phyloP scores from a whole-genome alignment of 2,329 filamentous ascomycete species.

The Cladosporium phlei region DNA sequence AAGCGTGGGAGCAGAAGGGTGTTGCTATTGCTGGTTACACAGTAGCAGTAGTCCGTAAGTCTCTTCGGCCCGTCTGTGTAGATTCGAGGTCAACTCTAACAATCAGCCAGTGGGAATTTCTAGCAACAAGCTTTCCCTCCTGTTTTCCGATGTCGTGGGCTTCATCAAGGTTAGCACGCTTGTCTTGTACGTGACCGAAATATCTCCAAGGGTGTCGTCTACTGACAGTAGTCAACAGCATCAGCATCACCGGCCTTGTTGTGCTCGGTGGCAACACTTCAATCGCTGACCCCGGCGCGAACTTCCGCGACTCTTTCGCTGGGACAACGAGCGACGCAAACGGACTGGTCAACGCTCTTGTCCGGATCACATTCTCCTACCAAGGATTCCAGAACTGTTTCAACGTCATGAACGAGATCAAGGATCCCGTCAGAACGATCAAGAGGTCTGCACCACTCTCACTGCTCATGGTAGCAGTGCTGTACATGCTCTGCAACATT shows the following conservation, averaged over 20 bases:
- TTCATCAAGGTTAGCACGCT: conserved; percentile 58
- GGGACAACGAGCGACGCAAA: conserved; percentile 44
- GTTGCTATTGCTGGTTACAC: conserved; percentile 62
- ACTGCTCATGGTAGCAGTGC: conserved; percentile 43
- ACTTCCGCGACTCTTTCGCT: conserved; percentile 53
- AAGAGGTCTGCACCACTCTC: conserved; percentile 49
- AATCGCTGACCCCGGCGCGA: conserved; percentile 48
- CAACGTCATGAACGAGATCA: conserved; percentile 59
- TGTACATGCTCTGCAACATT: conserved; percentile 56
- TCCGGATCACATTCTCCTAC: conserved; percentile 49
- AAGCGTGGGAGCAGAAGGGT: conserved; percentile 62
- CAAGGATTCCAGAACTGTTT: conserved; percentile 56
- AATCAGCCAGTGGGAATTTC: conserved; percentile 20
- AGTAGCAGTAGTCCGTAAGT: conserved; percentile 40
- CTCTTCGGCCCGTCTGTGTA: conserved; percentile 20
- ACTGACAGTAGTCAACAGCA: too few relatives aligned
- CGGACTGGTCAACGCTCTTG: conserved; percentile 55
- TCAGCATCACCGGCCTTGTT: conserved; percentile 51
- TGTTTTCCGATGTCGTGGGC: conserved; percentile 54
- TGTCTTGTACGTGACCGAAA: conserved; percentile 43
- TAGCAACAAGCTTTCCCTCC: conserved; percentile 53
- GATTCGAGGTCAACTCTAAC: neutral
- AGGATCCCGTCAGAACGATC: conserved; percentile 54
- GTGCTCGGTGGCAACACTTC: conserved; percentile 54
- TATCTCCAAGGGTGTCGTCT: conserved; percentile 11